These are phyloP conservation scores for Patellaria atrata DNA, from an alignment of 495 filamentous ascomycete genomes.

Conservation along the genomic window DNA sequence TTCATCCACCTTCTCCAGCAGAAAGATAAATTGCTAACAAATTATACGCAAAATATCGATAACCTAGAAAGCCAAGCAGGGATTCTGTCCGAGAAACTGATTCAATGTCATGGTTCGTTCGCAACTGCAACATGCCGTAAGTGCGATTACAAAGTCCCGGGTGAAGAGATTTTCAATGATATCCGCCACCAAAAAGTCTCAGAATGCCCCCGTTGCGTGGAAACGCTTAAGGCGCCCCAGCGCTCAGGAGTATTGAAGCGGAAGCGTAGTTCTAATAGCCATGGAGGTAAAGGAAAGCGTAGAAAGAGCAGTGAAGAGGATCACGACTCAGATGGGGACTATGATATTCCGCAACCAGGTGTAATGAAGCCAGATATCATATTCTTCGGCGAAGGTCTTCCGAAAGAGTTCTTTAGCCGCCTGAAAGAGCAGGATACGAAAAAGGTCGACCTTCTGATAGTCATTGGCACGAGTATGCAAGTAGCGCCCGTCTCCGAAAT, in stretches of 20 bases:
- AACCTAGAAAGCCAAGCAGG: constrained; percentile 87
- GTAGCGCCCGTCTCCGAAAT: constrained; percentile 92
- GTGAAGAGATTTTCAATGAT: constrained; percentile 62
- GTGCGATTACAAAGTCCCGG: constrained; percentile 59
- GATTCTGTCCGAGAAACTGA: constrained; percentile 65
- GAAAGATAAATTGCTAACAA: constrained; percentile 80
- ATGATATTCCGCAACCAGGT: constrained; percentile 54
- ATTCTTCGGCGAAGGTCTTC: constrained; percentile 88
- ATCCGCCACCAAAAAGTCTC: constrained; percentile 61
- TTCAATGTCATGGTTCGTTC: constrained; percentile 94
- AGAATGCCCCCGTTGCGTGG: constrained; percentile 46
- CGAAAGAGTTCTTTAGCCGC: constrained; percentile 68
- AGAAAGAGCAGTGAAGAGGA: constrained; percentile 36
- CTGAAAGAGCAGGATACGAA: constrained; percentile 66
- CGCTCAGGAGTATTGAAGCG: constrained; percentile 49
- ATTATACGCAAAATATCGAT: constrained; percentile 98
- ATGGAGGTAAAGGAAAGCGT: constrained; percentile 31
- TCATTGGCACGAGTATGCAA: constrained; percentile 93
- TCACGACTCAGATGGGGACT: constrained; percentile 58
- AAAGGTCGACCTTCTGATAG: constrained; percentile 78
- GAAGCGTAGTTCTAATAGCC: constrained; percentile 55
- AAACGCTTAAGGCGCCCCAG: constrained; percentile 29
- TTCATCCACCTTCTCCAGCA: constrained; percentile 93
- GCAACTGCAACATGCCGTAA: constrained; percentile 83
- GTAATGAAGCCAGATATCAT: constrained; percentile 99